Conservation (phyloP, 495 filamentous ascomycete genomes). For the Penicillium arizonense region DNA sequence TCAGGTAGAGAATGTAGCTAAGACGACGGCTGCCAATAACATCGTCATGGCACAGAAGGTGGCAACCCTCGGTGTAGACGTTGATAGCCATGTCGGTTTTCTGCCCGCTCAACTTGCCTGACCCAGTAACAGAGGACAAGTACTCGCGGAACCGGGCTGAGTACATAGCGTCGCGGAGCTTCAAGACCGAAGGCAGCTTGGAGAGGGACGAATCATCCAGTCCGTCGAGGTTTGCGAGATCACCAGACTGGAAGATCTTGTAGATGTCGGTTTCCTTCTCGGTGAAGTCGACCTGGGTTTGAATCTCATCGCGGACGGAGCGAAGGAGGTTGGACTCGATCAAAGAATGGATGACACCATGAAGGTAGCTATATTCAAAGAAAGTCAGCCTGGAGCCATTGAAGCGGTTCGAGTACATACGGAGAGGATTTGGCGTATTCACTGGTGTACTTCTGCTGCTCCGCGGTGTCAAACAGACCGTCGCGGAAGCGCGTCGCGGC, state of each 20-base stretch:
- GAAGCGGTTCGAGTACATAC: conserved; percentile 35
- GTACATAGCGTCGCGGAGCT: conserved; percentile 90
- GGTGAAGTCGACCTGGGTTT: conserved; percentile 85
- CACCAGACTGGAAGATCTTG: conserved; percentile 97
- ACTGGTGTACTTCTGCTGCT: conserved; percentile 64
- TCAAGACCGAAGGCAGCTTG: conserved; percentile 79
- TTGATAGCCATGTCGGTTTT: conserved; percentile 99
- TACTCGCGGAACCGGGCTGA: conserved; percentile 85
- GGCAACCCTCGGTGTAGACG: conserved; percentile 93
- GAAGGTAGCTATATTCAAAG: conserved; percentile 62
- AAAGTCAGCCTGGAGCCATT: conserved; percentile 11
- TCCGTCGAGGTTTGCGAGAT: conserved; percentile 94
- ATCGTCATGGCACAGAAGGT: conserved; percentile 95
- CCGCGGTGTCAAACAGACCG: conserved; percentile 68
- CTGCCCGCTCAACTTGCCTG: conserved; percentile 80
- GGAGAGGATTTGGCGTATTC: conserved; percentile 72
- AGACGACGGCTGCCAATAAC: conserved; percentile 92
- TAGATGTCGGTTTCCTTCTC: conserved; percentile 99
- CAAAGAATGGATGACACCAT: conserved; percentile 80
- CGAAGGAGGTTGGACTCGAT: conserved; percentile 79
- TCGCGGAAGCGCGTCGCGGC: conserved; percentile 61
- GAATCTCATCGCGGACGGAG: conserved; percentile 84
- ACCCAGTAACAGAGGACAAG: conserved; percentile 77
- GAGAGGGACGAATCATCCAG: conserved; percentile 78
- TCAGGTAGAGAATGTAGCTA: conserved; percentile 96